phyloP scores from a whole-genome alignment of 192 early-diverging fungal genomes.

The Rhizoclosmatium globosum region DNA sequence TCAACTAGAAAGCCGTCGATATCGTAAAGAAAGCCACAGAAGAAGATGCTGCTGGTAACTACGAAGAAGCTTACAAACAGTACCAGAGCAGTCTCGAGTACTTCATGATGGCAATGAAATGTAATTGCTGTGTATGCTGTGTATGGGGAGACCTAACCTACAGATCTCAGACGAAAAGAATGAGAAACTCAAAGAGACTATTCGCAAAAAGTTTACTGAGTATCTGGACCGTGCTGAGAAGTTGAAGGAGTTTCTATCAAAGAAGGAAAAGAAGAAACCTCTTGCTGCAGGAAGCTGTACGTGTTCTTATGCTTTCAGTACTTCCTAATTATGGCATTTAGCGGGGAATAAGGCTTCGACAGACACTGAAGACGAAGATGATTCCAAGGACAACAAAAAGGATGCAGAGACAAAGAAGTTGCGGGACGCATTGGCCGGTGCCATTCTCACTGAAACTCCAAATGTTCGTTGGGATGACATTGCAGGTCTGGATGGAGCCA shows the following conservation, averaged over 20 bases:
- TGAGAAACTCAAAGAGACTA: constrained; percentile 81
- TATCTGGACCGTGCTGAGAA: constrained; percentile 94
- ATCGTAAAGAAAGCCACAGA: constrained; percentile 93
- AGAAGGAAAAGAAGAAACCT: constrained; percentile 72
- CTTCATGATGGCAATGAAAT: constrained; percentile 95
- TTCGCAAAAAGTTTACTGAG: constrained; percentile 90
- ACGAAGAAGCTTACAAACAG: constrained; percentile 87
- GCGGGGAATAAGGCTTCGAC: constrained; percentile 42
- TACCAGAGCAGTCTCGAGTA: constrained; percentile 93
- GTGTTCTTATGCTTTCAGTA: neutral
- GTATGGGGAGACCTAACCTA: neutral
- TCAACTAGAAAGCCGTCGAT: constrained; percentile 81
- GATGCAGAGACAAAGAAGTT: constrained; percentile 87
- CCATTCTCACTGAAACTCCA: constrained; percentile 94
- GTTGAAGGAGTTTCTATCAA: constrained; percentile 86
- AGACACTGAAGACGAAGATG: constrained; percentile 59
- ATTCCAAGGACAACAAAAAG: constrained; percentile 62
- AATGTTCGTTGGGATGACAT: constrained; percentile 98
- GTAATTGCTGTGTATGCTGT: constrained; percentile 54
- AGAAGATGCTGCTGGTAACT: constrained; percentile 89
- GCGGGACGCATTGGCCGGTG: constrained; percentile 63
- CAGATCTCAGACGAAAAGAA: constrained; percentile 87
- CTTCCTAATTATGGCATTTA: neutral
- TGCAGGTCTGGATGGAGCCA: constrained; percentile 93
- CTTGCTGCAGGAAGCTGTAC: constrained; percentile 63